phyloP scores from a whole-genome alignment of 352 stramenopile genomes.

The Phytophthora cactorum region DNA sequence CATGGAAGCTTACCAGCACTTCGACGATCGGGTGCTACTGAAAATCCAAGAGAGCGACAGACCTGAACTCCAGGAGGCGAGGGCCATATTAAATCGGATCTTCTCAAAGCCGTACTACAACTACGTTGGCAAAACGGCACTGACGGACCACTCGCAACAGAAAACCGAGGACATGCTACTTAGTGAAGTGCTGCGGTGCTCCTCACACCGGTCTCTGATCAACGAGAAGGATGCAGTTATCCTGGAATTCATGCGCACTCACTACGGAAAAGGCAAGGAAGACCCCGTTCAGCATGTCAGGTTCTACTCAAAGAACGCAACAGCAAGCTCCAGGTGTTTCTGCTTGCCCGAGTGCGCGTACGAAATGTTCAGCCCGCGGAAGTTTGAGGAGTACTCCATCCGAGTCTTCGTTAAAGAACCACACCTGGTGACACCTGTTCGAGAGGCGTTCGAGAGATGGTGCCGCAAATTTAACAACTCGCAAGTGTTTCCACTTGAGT shows the following conservation, averaged over 20 bases:
- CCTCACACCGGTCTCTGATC: conserved; percentile 33
- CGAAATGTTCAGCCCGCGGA: conserved; percentile 66
- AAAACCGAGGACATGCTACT: conserved; percentile 60
- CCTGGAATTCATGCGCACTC: conserved; percentile 77
- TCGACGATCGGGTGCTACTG: conserved; percentile 83
- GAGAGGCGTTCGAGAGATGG: conserved; percentile 64
- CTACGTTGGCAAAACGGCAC: conserved; percentile 70
- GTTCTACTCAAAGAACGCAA: conserved; percentile 83
- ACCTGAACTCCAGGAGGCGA: conserved; percentile 50
- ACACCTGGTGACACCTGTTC: conserved; percentile 55
- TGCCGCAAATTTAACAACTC: conserved; percentile 60
- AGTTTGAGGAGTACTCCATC: conserved; percentile 74
- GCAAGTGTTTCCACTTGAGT: conserved; percentile 43
- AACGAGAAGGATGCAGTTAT: conserved; percentile 69
- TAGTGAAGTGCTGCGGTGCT: conserved; percentile 67
- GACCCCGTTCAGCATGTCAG: conserved; percentile 77
- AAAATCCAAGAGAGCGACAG: conserved; percentile 79
- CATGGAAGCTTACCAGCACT: conserved; percentile 81
- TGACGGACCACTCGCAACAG: conserved; percentile 50
- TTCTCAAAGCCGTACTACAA: conserved; percentile 78
- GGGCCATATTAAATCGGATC: conserved; percentile 66
- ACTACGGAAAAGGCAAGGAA: conserved; percentile 81
- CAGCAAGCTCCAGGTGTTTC: conserved; percentile 52
- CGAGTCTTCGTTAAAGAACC: conserved; percentile 77
- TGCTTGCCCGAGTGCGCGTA: conserved; percentile 61